Conservation (phyloP, 75 land plant species). For the Pinus albicaulis region DNA sequence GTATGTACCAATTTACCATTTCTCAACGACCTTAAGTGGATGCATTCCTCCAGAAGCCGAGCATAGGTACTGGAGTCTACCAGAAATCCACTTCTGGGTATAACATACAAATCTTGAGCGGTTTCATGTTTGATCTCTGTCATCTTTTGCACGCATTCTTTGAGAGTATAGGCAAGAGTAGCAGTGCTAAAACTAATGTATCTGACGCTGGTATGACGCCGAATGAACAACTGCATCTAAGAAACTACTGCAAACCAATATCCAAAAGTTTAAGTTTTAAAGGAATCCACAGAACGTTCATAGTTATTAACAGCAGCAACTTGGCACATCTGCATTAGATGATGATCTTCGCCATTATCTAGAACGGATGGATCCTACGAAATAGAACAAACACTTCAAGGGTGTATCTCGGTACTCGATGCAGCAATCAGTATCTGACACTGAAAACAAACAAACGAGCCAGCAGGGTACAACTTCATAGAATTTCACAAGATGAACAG, state of each 20-base stretch:
- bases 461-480: too few relatives aligned
- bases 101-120: neutral
- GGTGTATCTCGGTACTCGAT: too few relatives aligned
- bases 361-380: too few relatives aligned
- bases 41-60: constrained; percentile 17
- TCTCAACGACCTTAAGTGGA: constrained; percentile 9
- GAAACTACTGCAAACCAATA: neutral
- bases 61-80: neutral
- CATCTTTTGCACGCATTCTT: too few relatives aligned
- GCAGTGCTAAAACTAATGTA: neutral
- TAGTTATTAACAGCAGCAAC: neutral
- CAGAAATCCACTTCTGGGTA: neutral
- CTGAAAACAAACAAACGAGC: too few relatives aligned
- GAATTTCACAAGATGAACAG: too few relatives aligned
- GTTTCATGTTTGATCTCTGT: too few relatives aligned
- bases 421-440: too few relatives aligned
- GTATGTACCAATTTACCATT: constrained; percentile 22
- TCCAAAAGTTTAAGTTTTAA: constrained; percentile 4
- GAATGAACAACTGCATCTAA: neutral
- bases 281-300: neutral
- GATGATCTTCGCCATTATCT: too few relatives aligned
- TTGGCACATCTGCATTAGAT: neutral
- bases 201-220: neutral
- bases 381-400: too few relatives aligned
- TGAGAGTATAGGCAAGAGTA: neutral